phyloP scores from a whole-genome alignment of 768 basidiomycete species.

The Mycena galericulata region DNA sequence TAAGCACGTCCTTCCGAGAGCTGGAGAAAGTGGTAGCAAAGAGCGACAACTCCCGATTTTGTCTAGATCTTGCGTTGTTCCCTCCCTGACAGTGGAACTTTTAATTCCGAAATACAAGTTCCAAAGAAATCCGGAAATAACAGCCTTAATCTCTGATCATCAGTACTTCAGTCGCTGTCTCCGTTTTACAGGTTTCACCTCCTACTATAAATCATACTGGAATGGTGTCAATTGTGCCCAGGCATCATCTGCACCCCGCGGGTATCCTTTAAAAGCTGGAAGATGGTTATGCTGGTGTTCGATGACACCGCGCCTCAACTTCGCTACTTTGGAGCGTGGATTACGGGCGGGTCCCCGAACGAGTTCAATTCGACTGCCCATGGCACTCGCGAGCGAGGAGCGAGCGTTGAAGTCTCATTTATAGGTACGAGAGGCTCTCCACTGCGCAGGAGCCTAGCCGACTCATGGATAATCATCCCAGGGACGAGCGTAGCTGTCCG shows the following conservation, averaged over 20 bases:
- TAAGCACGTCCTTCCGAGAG: no score
- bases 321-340: background rate
- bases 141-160: background rate
- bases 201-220: background rate
- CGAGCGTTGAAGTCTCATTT: background rate
- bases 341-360: constrained; percentile 6
- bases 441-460: background rate
- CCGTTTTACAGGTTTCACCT: no score
- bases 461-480: background rate
- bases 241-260: background rate
- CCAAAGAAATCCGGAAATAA: background rate
- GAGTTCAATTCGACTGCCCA: constrained; percentile 1
- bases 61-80: no score
- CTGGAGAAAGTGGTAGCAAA: no score
- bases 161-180: no score
- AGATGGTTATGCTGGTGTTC: background rate
- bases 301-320: background rate
- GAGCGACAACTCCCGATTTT: no score
- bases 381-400: background rate
- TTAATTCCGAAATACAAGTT: no score
- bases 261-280: background rate
- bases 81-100: no score
- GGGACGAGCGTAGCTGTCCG: background rate
- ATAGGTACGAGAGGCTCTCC: background rate
- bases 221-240: background rate